A percentile compares a stretch with the other conserved stretches of the same genome.
Conservation (phyloP, 78 protist genomes). For the Dictyostelium discoideum region dicty_2.7 NC_007089.4:3423501-3424000, state of each 20-base stretch:
- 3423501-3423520: neutral
- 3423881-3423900: neutral
- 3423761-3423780: constrained; percentile 32
- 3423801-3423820: neutral
- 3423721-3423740: neutral
- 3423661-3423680: constrained; percentile 62
- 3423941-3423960: neutral
- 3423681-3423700: neutral
- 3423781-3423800: constrained; percentile 35
- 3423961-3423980: neutral
- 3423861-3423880: neutral
- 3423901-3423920: neutral
- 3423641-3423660: constrained; percentile 52
- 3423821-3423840: neutral
- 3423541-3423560: neutral
- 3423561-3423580: constrained; percentile 32
- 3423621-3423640: neutral
- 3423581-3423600: constrained; percentile 26
- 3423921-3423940: neutral
- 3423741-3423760: neutral
- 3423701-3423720: neutral
- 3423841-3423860: neutral
- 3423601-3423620: neutral
- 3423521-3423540: neutral
- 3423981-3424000: neutral